Evolutionary conservation across 768 basidiomycete genomes (phyloP).

Genomic region (Lanmaoa rubissima): DNA sequence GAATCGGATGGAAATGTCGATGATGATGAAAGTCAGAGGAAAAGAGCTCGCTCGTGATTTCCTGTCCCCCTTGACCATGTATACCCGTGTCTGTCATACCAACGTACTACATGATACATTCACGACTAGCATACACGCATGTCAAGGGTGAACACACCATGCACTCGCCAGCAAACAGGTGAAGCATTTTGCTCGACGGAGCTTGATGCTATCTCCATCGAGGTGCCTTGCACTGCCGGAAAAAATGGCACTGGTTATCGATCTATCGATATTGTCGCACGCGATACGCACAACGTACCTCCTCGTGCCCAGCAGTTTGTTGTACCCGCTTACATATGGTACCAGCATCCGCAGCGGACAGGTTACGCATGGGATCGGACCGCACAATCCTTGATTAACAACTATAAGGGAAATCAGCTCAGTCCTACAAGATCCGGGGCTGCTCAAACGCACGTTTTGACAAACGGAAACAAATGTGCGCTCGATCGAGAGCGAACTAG

Average conservation of each 20-base stretch:
- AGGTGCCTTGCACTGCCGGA: background rate
- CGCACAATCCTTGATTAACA: constrained; percentile 69
- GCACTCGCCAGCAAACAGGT: background rate
- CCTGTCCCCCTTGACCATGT: background rate
- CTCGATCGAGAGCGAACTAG: constrained; percentile 55
- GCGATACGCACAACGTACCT: constrained; percentile 37
- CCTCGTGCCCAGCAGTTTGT: constrained; percentile 66
- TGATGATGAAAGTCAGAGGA: constrained; percentile 4
- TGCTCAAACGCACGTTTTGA: constrained; percentile 43
- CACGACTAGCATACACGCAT: background rate
- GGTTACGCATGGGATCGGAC: constrained; percentile 75
- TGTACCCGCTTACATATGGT: constrained; percentile 54
- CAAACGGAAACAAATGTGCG: constrained; percentile 72
- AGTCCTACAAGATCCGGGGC: background rate
- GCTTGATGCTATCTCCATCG: background rate
- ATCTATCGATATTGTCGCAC: constrained; percentile 1
- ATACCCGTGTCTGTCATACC: background rate
- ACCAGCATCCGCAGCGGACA: constrained; percentile 70
- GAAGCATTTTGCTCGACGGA: background rate
- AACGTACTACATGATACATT: background rate
- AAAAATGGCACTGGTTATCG: background rate
- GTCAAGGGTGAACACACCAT: background rate
- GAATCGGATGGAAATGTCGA: constrained; percentile 1
- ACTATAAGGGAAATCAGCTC: constrained; percentile 24
- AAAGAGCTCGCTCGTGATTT: constrained; percentile 17